phyloP scores from a whole-genome alignment of 1,139 yeast species.

The Magnusiomyces tetraspermus region DNA sequence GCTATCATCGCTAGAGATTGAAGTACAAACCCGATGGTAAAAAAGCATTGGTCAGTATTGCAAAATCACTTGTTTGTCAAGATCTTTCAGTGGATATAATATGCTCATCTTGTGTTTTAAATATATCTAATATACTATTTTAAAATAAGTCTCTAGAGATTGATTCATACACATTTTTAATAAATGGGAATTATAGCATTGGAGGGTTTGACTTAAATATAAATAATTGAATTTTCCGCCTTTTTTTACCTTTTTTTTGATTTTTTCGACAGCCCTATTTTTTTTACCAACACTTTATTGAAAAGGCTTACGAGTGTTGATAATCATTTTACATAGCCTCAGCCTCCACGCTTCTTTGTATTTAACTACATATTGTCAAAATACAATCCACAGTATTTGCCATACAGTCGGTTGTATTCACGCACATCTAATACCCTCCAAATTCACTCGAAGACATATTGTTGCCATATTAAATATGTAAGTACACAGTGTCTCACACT shows the following conservation, averaged over 20 bases:
- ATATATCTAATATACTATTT: slow-evolving; percentile 2
- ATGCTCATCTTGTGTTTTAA: slow-evolving; percentile 2
- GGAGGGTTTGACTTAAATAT: not conserved
- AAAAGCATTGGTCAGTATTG: not conserved
- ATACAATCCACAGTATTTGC: too few species aligned
- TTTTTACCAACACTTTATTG: too few species aligned
- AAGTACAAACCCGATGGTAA: too few species aligned
- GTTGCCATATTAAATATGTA: not conserved
- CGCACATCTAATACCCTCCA: not conserved
- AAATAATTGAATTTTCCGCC: slow-evolving; percentile 4
- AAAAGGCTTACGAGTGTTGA: too few species aligned
- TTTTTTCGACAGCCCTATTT: not conserved
- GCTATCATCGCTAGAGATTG: too few species aligned
- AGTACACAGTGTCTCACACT: slow-evolving; percentile 6
- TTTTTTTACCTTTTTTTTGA: not conserved
- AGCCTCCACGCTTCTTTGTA: too few species aligned
- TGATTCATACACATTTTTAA: slow-evolving; percentile 4
- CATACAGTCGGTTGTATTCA: too few species aligned
- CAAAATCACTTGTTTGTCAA: not conserved
- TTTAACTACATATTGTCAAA: too few species aligned
- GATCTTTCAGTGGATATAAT: slow-evolving; percentile 5
- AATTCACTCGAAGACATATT: not conserved
- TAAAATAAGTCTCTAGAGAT: not conserved
- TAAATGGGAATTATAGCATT: not conserved
- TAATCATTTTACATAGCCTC: too few species aligned